These are phyloP conservation scores for Naumovozyma castellii DNA, from an alignment of 805 yeast genomes.

Conservation along the genomic window DNA sequence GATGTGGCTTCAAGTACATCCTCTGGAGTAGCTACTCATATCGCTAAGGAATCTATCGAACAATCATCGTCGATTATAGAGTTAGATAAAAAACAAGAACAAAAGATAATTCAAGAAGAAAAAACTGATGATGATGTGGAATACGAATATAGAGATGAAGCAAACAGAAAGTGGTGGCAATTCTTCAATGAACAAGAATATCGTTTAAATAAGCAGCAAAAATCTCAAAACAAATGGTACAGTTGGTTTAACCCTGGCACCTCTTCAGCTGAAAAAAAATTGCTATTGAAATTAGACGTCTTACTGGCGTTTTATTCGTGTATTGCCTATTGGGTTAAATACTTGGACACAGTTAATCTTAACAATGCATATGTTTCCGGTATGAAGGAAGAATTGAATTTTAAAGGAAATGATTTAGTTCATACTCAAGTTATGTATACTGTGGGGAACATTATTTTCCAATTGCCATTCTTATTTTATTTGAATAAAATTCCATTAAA, in stretches of 20 bases:
- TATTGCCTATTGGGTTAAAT: conserved; percentile 59
- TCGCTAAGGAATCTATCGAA: neutral
- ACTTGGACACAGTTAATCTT: conserved; percentile 50
- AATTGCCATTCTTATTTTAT: conserved; percentile 51
- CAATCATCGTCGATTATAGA: neutral
- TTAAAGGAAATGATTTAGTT: conserved; percentile 55
- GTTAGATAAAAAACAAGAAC: neutral
- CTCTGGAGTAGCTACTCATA: neutral
- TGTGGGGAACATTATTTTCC: conserved; percentile 51
- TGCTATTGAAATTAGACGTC: conserved; percentile 42
- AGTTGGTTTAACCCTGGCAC: conserved; percentile 46
- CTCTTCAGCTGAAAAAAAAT: conserved; percentile 35
- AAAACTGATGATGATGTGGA: conserved; percentile 1
- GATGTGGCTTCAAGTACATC: neutral
- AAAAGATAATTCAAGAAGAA: neutral
- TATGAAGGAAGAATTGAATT: conserved; percentile 44
- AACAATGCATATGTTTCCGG: conserved; percentile 61
- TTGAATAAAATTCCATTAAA: conserved; percentile 46
- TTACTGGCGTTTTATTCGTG: conserved; percentile 44
- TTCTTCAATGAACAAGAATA: conserved; percentile 58
- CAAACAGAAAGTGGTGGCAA: conserved; percentile 44
- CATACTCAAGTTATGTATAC: conserved; percentile 49
- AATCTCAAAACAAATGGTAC: conserved; percentile 35
- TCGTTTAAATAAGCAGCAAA: conserved; percentile 32
- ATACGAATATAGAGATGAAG: conserved; percentile 43